Conservation (phyloP, 257 asterid species). For the Solanum piurae region DNA sequence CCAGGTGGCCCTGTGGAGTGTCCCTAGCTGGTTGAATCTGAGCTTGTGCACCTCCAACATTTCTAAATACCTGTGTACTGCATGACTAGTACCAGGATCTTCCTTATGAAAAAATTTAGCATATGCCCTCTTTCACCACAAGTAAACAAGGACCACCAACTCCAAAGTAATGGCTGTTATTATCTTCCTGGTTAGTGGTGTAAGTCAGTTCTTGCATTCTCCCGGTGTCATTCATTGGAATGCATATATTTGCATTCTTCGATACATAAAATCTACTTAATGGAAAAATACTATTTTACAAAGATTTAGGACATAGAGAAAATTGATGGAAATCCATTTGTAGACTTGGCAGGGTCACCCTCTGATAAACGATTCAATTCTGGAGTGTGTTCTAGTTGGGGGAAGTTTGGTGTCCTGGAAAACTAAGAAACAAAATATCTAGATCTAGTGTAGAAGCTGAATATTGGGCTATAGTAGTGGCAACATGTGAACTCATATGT, state of each 20-base stretch:
- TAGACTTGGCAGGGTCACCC: neutral
- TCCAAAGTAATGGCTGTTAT: neutral
- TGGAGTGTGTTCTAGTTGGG: neutral
- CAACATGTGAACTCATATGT: neutral
- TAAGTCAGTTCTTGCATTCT: neutral
- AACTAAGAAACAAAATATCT: neutral
- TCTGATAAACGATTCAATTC: neutral
- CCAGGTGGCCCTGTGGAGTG: neutral
- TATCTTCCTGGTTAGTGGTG: neutral
- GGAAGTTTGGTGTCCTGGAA: neutral
- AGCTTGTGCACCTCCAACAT: neutral
- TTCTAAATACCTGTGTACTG: neutral
- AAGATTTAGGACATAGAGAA: neutral
- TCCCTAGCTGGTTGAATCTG: neutral
- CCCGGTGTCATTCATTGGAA: neutral
- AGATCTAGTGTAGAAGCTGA: neutral
- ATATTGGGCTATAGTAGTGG: neutral
- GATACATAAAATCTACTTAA: neutral
- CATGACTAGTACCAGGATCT: neutral
- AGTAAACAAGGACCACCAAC: neutral
- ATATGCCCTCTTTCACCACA: neutral
- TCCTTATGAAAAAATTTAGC: neutral
- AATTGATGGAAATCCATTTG: neutral
- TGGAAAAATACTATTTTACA: neutral
- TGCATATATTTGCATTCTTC: neutral